Evolutionary conservation across 495 filamentous ascomycete genomes (phyloP), one percentile per base, ranked within the genome.

Genomic region (Xylaria curta): DNA sequence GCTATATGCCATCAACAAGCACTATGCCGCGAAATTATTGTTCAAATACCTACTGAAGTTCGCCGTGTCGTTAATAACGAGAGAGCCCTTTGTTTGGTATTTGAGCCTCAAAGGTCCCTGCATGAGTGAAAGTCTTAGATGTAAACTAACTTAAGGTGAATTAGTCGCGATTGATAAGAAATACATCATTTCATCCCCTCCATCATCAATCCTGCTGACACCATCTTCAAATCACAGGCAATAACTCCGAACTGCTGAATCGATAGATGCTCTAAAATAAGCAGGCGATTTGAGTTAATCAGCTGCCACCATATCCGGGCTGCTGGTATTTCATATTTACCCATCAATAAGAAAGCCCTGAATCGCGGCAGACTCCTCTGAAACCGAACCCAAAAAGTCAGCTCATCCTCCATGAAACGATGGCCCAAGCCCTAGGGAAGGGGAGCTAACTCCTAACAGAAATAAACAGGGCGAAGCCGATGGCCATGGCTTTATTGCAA

Each of bases 161-260:
- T 60, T 60, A 60, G 58, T 38, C 9, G 17, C 58, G 31, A 60
- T 60, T 60, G 31, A 60, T 60, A 60, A 59, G 56, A 59, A 59
- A 21, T 12, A n/a, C 9, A 28, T 59, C 51, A 59, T 59, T 59
- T 15, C 15, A 31, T n/a, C n/a, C 0, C 15, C 21, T 60, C 31
- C 7, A 33, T 12, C 33, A 36, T 36, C 36, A 31, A 6, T 3
- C n/a, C 8, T 33, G 26, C 58, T 60, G 31, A 36, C 58, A 60
- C 31, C 31, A n/a, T 38, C 28, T 13, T 10, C 58, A 38, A 60
- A 38, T 60, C n/a, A 10, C 10, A 38, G 58, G 58, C 8, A 19
- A 60, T 60, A 60, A 38, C 10, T 38, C 58, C 58, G 19, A n/a
- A 21, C 17, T 38, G 17, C 33, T 21, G 38, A 21, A n/a, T 28